phyloP scores from a whole-genome alignment of 2,329 filamentous ascomycete genomes.

The Aspergillus hiratsukae region DNA sequence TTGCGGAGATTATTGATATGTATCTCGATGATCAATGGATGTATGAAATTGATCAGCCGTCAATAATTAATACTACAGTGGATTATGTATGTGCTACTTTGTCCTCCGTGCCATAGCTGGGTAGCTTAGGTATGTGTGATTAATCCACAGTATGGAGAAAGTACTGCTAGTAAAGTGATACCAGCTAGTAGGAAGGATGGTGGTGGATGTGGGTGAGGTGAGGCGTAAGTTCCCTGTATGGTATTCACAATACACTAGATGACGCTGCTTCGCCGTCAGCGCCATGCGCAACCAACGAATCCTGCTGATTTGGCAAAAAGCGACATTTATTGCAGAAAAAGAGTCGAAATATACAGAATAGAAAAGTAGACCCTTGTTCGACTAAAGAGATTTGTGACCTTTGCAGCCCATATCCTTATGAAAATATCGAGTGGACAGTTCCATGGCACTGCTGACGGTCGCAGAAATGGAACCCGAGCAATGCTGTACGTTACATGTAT shows the following conservation, averaged over 20 bases:
- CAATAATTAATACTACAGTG: neutral
- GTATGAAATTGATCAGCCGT: neutral
- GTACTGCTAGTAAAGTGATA: neutral
- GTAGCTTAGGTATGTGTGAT: neutral
- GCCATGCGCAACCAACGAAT: neutral
- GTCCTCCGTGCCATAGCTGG: neutral
- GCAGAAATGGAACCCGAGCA: constrained; percentile 7
- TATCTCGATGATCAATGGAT: neutral
- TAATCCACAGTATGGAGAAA: neutral
- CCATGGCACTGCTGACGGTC: neutral
- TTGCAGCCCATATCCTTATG: neutral
- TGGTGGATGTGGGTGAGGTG: neutral
- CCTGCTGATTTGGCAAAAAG: neutral
- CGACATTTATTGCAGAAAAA: neutral
- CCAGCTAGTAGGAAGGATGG: neutral
- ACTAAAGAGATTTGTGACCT: neutral
- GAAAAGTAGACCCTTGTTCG: neutral
- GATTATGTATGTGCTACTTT: neutral
- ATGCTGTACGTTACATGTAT: constrained; percentile 16
- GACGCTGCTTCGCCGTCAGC: constrained; percentile 7
- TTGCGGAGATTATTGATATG: neutral
- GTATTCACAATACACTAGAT: neutral
- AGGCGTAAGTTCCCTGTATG: constrained; percentile 7
- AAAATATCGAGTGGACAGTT: neutral
- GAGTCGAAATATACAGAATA: neutral